phyloP scores from a whole-genome alignment of 306 rosid species.

The Quercus cerris region DNA sequence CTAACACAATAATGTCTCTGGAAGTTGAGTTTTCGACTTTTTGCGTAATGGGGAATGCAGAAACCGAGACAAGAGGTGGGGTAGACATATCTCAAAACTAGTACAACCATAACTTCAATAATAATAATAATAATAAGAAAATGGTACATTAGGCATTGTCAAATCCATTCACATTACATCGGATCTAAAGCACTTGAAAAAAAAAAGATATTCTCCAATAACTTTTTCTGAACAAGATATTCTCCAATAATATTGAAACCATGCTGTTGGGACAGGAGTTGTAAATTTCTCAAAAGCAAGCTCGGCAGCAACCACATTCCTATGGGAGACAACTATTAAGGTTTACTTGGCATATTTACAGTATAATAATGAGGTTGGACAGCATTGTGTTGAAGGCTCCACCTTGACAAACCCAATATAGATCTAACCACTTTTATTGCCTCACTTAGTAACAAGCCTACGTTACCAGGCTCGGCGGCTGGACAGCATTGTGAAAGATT shows the following conservation, averaged over 20 bases:
- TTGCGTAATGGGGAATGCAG: background rate
- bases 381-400: background rate
- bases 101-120: background rate
- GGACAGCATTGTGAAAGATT: too few species aligned
- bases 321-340: constrained; percentile 74
- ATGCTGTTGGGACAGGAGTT: too few species aligned
- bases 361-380: background rate
- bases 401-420: background rate
- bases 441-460: too few species aligned
- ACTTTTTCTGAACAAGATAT: too few species aligned
- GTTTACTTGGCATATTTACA: constrained; percentile 34
- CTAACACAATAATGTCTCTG: background rate
- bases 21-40: background rate
- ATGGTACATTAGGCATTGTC: background rate
- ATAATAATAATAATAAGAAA: background rate
- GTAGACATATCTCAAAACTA: background rate
- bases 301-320: too few species aligned
- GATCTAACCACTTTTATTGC: too few species aligned
- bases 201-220: too few species aligned
- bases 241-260: too few species aligned
- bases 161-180: background rate
- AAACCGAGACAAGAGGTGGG: background rate
- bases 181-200: background rate
- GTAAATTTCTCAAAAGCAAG: too few species aligned
- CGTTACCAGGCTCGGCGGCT: too few species aligned